Evolutionary conservation across 2,329 filamentous ascomycete species (phyloP).

Genomic region (Aureobasidium namibiae): DNA sequence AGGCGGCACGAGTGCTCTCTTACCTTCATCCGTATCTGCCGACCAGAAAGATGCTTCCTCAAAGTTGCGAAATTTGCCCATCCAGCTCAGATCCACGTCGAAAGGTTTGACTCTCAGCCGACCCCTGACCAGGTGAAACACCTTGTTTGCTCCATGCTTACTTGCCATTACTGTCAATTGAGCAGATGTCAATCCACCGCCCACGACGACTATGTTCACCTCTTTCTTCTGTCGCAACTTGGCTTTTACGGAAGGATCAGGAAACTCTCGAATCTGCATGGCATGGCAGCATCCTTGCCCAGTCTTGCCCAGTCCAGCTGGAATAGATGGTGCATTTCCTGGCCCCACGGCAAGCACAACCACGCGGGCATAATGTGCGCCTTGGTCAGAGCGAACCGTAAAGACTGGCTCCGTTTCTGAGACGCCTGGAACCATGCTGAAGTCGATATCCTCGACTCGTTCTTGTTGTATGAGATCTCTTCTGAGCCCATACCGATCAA

Average conservation of each 20-base stretch:
- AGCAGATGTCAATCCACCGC: conserved; percentile 68
- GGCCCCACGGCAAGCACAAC: conserved; percentile 66
- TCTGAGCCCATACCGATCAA: conserved; percentile 38
- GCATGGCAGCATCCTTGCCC: conserved; percentile 52
- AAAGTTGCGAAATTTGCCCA: conserved; percentile 72
- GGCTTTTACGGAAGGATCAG: conserved; percentile 42
- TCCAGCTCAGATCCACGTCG: conserved; percentile 69
- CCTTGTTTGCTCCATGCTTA: conserved; percentile 55
- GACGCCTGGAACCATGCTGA: conserved; percentile 35
- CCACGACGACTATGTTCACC: conserved; percentile 64
- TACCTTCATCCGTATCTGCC: conserved; percentile 58
- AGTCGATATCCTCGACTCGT: conserved; percentile 53
- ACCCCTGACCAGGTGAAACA: conserved; percentile 62
- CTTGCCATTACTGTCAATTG: conserved; percentile 63
- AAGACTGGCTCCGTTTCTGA: conserved; percentile 51
- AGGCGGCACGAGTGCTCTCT: background rate
- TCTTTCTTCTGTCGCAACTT: conserved; percentile 43
- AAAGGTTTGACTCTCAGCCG: conserved; percentile 62
- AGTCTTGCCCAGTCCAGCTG: conserved; percentile 24
- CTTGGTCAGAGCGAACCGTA: conserved; percentile 50
- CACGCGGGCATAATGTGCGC: conserved; percentile 48
- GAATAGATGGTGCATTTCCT: conserved; percentile 49
- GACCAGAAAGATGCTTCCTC: conserved; percentile 72
- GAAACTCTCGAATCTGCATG: conserved; percentile 53
- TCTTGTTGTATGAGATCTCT: conserved; percentile 51